A percentile compares a stretch with the other conserved stretches of the same genome.
phyloP scores from a whole-genome alignment of 2,329 filamentous ascomycete species.

The Phoma sp. region DNA sequence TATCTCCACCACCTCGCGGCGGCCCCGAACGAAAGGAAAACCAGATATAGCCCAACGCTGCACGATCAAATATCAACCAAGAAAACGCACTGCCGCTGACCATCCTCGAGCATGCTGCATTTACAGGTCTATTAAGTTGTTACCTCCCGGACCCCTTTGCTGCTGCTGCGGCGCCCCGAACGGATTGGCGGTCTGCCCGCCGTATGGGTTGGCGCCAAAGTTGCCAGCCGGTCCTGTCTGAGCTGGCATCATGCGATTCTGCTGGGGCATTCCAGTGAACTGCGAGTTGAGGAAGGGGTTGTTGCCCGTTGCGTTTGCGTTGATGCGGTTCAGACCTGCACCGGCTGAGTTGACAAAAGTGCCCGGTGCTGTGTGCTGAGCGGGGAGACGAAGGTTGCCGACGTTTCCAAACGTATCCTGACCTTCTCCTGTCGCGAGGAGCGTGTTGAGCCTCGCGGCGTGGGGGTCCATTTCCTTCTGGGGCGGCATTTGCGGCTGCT shows the following conservation, averaged over 20 bases:
- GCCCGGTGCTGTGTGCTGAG: slow-evolving; percentile 94
- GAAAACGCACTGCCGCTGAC: slow-evolving; percentile 18
- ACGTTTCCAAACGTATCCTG: slow-evolving; percentile 98
- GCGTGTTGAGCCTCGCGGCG: slow-evolving; percentile 79
- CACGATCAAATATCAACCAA: slow-evolving; percentile 32
- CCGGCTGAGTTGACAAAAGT: slow-evolving; percentile 97
- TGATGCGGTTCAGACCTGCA: slow-evolving; percentile 75
- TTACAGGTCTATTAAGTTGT: slow-evolving; percentile 69
- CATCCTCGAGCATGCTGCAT: neutral
- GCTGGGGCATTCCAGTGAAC: slow-evolving; percentile 72
- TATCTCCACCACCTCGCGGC: slow-evolving; percentile 16
- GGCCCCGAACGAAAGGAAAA: slow-evolving; percentile 21
- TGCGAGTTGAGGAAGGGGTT: slow-evolving; percentile 90
- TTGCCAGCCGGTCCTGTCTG: slow-evolving; percentile 60
- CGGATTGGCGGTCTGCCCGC: slow-evolving; percentile 60
- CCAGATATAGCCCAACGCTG: slow-evolving; percentile 22
- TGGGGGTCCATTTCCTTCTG: slow-evolving; percentile 62
- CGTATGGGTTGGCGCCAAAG: slow-evolving; percentile 55
- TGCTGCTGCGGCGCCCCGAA: slow-evolving; percentile 59
- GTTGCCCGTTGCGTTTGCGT: slow-evolving; percentile 72
- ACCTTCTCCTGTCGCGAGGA: slow-evolving; percentile 86
- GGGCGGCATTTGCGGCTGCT: slow-evolving; percentile 43
- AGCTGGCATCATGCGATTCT: slow-evolving; percentile 56
- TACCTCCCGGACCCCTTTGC: slow-evolving; percentile 56
- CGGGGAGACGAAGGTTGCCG: slow-evolving; percentile 92